These are phyloP conservation scores for Penicillium sclerotiorum DNA, from an alignment of 2,329 filamentous ascomycete species.

Conservation along the genomic window DNA sequence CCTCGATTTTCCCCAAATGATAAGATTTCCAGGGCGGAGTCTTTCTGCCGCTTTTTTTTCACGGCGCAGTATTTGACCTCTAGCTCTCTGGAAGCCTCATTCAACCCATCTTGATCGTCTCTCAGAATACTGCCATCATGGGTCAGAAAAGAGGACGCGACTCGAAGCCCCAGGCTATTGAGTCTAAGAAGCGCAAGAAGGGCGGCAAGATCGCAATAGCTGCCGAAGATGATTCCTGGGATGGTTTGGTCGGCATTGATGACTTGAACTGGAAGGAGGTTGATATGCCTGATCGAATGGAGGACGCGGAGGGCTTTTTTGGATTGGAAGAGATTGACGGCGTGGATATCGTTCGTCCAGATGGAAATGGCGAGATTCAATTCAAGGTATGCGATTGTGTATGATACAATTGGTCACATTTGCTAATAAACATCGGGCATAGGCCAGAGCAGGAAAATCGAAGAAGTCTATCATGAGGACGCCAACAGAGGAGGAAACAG, in stretches of 20 bases:
- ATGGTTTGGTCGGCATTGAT: conserved; percentile 46
- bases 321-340: conserved; percentile 90
- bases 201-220: conserved; percentile 18
- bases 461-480: conserved; percentile 36
- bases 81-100: conserved; percentile 2
- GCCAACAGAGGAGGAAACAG: conserved; percentile 15
- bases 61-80: conserved; percentile 16
- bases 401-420: not conserved
- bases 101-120: not conserved
- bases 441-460: conserved; percentile 39
- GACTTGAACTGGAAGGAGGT: conserved; percentile 67
- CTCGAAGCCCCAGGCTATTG: conserved; percentile 27
- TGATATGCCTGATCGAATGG: conserved; percentile 70
- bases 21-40: conserved; percentile 36
- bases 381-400: conserved; percentile 39
- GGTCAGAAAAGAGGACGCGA: conserved; percentile 41
- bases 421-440: not conserved
- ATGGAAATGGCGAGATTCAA: conserved; percentile 54
- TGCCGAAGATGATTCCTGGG: conserved; percentile 23
- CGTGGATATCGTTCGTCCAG: conserved; percentile 75
- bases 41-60: conserved; percentile 43
- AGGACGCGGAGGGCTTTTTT: conserved; percentile 92
- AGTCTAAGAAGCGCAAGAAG: conserved; percentile 42
- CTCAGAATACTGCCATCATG: conserved; percentile 25
- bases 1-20: conserved; percentile 19